These are phyloP conservation scores for Melanomma pulvis-pyrius DNA, from an alignment of 495 filamentous ascomycete genomes.

Conservation along the genomic window DNA sequence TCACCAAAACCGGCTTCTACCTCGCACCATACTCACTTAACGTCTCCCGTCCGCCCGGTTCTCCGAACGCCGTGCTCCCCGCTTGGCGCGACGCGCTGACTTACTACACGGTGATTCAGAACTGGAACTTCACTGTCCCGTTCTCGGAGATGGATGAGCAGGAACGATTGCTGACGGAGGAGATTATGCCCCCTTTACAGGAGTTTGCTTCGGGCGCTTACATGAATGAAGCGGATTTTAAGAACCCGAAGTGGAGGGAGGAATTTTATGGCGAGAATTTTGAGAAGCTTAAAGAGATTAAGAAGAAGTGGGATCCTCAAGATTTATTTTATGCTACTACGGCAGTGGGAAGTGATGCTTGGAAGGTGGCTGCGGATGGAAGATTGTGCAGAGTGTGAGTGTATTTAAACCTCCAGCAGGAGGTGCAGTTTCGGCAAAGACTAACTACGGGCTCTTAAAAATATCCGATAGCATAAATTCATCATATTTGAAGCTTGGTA, in stretches of 20 bases:
- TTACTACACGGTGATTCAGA: slow-evolving; percentile 1
- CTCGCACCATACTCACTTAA: slow-evolving; percentile 16
- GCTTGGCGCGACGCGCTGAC: slow-evolving; percentile 26
- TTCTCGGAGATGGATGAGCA: background rate
- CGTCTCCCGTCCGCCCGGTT: slow-evolving; percentile 5
- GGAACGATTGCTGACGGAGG: background rate
- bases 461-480: no score
- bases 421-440: no score
- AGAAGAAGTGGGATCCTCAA: slow-evolving; percentile 19
- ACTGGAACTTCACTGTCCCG: slow-evolving; percentile 20
- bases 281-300: slow-evolving; percentile 1
- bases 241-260: slow-evolving; percentile 20
- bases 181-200: slow-evolving; percentile 22
- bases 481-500: no score
- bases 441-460: no score
- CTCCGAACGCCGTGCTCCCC: slow-evolving; percentile 27
- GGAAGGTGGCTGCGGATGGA: slow-evolving; percentile 51
- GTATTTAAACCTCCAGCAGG: no score
- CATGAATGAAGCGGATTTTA: slow-evolving; percentile 20
- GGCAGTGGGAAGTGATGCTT: slow-evolving; percentile 21
- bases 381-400: slow-evolving; percentile 12
- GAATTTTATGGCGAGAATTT: slow-evolving; percentile 23
- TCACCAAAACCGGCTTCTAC: slow-evolving; percentile 10
- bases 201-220: slow-evolving; percentile 24
- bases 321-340: slow-evolving; percentile 16